Percentiles rank a stretch among this genome's conserved stretches.
phyloP scores from a whole-genome alignment of 805 yeast genomes.

The Metschnikowia cubensis region DNA sequence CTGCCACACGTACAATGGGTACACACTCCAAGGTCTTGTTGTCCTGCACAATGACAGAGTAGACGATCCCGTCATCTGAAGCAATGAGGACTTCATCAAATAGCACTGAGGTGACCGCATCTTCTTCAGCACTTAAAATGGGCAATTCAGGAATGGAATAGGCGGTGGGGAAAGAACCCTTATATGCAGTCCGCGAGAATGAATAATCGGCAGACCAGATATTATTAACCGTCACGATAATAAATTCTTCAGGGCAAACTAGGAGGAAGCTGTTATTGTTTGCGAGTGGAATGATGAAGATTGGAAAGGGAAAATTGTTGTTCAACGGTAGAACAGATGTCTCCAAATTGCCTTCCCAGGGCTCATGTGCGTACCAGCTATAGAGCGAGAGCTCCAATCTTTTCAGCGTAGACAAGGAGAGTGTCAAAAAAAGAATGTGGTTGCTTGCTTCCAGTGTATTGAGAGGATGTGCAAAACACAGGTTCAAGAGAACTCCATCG shows the following conservation, averaged over 20 bases:
- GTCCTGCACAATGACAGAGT: conserved; percentile 24
- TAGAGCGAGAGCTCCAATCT: conserved; percentile 36
- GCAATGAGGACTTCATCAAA: conserved; percentile 31
- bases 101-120: neutral
- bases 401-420: conserved; percentile 35
- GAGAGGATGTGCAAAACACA: conserved; percentile 42
- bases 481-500: conserved; percentile 38
- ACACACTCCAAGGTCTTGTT: conserved; percentile 13
- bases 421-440: conserved; percentile 31
- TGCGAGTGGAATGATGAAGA: conserved; percentile 39
- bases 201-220: conserved; percentile 45
- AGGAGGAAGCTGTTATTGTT: conserved; percentile 36
- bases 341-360: conserved; percentile 25
- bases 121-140: conserved; percentile 10
- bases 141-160: conserved; percentile 26
- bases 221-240: conserved; percentile 39
- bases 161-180: conserved; percentile 40
- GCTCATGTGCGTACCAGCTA: conserved; percentile 40
- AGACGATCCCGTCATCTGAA: conserved; percentile 33
- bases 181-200: conserved; percentile 21
- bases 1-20: conserved; percentile 36
- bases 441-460: conserved; percentile 20
- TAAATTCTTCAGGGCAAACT: conserved; percentile 30
- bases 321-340: conserved; percentile 39
- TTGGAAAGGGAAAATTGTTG: conserved; percentile 39